Evolutionary conservation across 1,139 yeast species (phyloP), one percentile per base, ranked within the genome.

Genomic region (Kodamaea derodonti): DNA sequence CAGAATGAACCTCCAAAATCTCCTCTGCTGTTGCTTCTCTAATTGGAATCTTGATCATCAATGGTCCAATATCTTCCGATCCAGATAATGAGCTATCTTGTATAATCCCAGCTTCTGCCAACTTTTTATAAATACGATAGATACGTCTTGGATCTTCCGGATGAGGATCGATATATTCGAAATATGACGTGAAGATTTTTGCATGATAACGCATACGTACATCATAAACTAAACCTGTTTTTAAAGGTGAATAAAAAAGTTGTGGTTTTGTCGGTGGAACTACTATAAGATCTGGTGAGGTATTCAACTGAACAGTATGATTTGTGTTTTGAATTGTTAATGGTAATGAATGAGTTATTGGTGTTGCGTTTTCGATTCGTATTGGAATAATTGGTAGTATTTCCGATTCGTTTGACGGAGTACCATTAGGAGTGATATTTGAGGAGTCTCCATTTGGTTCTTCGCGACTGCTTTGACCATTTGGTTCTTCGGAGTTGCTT

Each of bases 111-210:
- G 95, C 90, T 54, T 92, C 97, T 0, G 96, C 97, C 32, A 94
- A 70, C 31, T 85, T 84, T 59, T 92, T 87, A 63, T 92, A 94
- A 31, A 94, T 86, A 39, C 97, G 75, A 59, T 90, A 92, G 31
- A 92, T 92, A 47, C 99, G 78, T 42, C 98, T 76, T 10, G 99
- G 99, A 54, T 94, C 98, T 58, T 94, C 99, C 4, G 99, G 99
- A 56, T 94, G 99, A 3, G 98, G 98, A 54, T 94, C 98, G 33
- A 90, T 87, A 58, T 92, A 92, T 56, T 90, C 97, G 49, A 79
- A 85, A 46, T 92, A 87, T 4, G 95, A 84, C 3, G 96, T 86
- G 59, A 85, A 90, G 37, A 92, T 83, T 55, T 88, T 87, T 27
- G 97, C 95, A 55, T 94, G 99, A 58, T 90, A 92, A 42, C 98